These are phyloP conservation scores for Aspergillus bombycis DNA, from an alignment of 2,329 filamentous ascomycete genomes.

Conservation along the genomic window DNA sequence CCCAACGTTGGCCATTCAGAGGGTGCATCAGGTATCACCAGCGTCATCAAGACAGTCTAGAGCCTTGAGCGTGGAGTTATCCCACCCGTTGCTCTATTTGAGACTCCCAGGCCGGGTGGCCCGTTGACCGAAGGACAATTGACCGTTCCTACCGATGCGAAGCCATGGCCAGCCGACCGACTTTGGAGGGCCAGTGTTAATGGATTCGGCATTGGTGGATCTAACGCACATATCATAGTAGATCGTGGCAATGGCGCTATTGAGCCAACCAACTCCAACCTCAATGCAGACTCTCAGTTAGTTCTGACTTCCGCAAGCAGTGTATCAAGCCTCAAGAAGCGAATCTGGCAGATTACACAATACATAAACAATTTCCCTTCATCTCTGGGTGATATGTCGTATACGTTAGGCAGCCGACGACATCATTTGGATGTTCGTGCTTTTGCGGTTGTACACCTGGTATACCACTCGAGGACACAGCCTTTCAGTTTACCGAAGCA, in stretches of 20 bases:
- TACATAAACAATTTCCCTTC: too few species aligned
- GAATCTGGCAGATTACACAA: too few species aligned
- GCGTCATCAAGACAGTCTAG: constrained; percentile 36
- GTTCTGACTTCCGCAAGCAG: too few species aligned
- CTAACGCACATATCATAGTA: constrained; percentile 30
- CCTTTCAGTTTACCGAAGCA: too few species aligned
- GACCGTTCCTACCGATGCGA: constrained; percentile 19
- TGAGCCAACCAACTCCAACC: too few species aligned
- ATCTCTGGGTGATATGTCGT: too few species aligned
- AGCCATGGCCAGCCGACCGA: constrained; percentile 25
- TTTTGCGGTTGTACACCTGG: too few species aligned
- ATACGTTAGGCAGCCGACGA: too few species aligned
- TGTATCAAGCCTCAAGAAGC: too few species aligned
- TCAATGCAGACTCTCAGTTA: not conserved
- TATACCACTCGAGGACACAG: too few species aligned
- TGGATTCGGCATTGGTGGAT: constrained; percentile 44
- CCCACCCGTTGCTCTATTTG: constrained; percentile 26
- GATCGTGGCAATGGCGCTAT: too few species aligned
- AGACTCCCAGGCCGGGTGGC: constrained; percentile 21
- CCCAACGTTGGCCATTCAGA: constrained; percentile 30
- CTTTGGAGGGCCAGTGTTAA: constrained; percentile 44
- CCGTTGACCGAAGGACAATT: constrained; percentile 19
- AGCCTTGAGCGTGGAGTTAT: constrained; percentile 39
- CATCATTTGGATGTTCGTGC: too few species aligned
- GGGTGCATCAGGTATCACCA: constrained; percentile 26